These are phyloP conservation scores for Phytophthora ramorum DNA, from an alignment of 352 stramenopile genomes.

Conservation along the genomic window DNA sequence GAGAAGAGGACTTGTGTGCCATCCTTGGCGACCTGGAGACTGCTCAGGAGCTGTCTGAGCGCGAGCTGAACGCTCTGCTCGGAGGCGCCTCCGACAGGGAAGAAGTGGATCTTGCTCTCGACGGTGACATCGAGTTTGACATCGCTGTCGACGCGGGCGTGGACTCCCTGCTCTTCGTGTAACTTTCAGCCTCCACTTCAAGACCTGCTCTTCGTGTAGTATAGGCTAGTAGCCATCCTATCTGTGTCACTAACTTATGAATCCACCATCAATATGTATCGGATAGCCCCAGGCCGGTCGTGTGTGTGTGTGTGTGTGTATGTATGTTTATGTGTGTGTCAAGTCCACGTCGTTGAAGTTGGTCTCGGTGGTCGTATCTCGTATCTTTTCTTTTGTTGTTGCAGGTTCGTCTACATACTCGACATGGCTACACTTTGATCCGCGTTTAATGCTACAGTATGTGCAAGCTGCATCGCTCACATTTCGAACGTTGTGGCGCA, in stretches of 20 bases:
- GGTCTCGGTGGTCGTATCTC: background rate
- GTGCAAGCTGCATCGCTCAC: too few relatives aligned
- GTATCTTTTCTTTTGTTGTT: too few relatives aligned
- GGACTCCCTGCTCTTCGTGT: background rate
- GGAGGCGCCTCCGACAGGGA: background rate
- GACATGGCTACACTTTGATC: background rate
- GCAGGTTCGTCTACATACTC: background rate
- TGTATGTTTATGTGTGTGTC: too few relatives aligned
- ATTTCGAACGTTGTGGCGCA: background rate
- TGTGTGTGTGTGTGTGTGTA: too few relatives aligned
- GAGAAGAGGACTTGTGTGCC: constrained; percentile 16
- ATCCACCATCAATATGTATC: background rate
- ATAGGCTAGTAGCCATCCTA: background rate
- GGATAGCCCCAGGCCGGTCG: too few relatives aligned
- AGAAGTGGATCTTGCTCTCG: background rate
- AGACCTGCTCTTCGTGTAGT: too few relatives aligned
- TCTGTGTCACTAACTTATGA: background rate
- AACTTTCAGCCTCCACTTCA: background rate
- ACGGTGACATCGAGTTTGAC: background rate
- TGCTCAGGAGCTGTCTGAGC: background rate
- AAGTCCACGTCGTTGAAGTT: background rate
- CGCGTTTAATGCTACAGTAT: too few relatives aligned
- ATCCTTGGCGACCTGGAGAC: constrained; percentile 5
- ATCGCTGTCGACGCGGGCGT: background rate
- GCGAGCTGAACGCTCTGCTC: constrained; percentile 20